Evolutionary conservation across 495 filamentous ascomycete genomes (phyloP).

Genomic region (Aspergillus biplanus): DNA sequence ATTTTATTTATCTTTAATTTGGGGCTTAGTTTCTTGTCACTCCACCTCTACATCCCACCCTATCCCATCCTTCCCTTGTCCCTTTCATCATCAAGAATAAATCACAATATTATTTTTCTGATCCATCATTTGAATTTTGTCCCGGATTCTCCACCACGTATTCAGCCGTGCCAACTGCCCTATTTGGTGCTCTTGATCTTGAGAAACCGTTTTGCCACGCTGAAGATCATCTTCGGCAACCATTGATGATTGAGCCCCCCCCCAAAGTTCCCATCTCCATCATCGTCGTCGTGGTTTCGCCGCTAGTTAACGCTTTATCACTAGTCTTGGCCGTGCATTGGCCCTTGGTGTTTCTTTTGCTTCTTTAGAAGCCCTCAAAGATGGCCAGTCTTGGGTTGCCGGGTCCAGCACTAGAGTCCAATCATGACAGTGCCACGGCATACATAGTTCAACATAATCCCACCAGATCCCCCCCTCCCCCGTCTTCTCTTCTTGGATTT

Average conservation of each 20-base stretch:
- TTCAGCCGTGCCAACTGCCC: not conserved
- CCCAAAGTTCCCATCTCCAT: not conserved
- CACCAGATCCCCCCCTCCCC: constrained; percentile 1
- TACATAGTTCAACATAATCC: not conserved
- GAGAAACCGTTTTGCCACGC: constrained; percentile 5
- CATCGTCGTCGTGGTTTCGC: not conserved
- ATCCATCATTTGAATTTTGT: not conserved
- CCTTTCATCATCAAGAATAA: not conserved
- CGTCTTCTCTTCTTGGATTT: constrained; percentile 5
- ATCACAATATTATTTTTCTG: not conserved
- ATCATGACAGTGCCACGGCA: not conserved
- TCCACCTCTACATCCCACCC: not conserved
- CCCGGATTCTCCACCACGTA: not conserved
- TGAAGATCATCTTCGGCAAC: not conserved
- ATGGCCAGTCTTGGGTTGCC: not conserved
- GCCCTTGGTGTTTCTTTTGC: not conserved
- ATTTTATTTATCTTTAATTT: not conserved
- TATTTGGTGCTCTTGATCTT: not conserved
- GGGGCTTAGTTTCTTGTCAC: not conserved
- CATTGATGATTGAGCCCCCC: not conserved
- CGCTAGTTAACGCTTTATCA: constrained; percentile 1
- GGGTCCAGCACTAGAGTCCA: not conserved
- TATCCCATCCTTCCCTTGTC: not conserved
- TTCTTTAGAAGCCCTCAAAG: not conserved
- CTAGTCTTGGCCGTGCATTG: constrained; percentile 4